phyloP scores from a whole-genome alignment of 495 filamentous ascomycete genomes.

The Podospora fimiseda region DNA sequence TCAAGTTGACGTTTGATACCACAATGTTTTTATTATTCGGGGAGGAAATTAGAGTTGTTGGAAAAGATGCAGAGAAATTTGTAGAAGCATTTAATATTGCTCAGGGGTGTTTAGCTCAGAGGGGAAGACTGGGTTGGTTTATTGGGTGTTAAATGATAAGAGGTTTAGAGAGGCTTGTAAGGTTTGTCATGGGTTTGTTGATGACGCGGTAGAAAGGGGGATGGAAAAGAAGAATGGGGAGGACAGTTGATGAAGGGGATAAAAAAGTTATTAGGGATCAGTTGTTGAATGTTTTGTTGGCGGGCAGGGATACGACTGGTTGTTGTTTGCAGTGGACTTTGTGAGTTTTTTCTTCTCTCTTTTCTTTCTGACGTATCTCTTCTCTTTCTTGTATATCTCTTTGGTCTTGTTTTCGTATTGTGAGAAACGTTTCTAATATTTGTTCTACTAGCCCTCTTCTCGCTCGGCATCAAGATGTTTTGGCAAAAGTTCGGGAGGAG shows the following conservation, averaged over 20 bases:
- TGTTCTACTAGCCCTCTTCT: not conserved
- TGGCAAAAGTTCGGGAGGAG: not conserved
- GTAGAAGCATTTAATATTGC: slow-evolving; percentile 26
- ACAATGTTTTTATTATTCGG: slow-evolving; percentile 44
- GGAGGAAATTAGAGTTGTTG: slow-evolving; percentile 14
- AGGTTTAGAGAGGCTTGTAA: slow-evolving; percentile 38
- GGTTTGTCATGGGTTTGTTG: not conserved
- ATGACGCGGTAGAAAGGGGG: not conserved
- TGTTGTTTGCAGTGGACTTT: slow-evolving; percentile 45
- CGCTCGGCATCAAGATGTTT: not conserved
- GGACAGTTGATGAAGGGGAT: slow-evolving; percentile 22
- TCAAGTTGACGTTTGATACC: slow-evolving; percentile 43
- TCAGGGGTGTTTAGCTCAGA: slow-evolving; percentile 20
- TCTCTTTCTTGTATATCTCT: not conserved
- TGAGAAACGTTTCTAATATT: not conserved
- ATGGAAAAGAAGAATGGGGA: slow-evolving; percentile 19
- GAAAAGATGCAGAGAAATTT: not conserved
- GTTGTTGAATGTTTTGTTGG: slow-evolving; percentile 44
- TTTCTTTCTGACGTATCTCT: not conserved
- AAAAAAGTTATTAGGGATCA: slow-evolving; percentile 44
- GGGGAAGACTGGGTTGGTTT: slow-evolving; percentile 42
- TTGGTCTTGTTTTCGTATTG: slow-evolving; percentile 21
- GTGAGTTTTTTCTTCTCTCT: slow-evolving; percentile 20
- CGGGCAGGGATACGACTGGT: slow-evolving; percentile 50
- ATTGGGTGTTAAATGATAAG: slow-evolving; percentile 42